These are phyloP conservation scores for Naganishia onofrii DNA, from an alignment of 768 basidiomycete genomes.

Conservation along the genomic window DNA sequence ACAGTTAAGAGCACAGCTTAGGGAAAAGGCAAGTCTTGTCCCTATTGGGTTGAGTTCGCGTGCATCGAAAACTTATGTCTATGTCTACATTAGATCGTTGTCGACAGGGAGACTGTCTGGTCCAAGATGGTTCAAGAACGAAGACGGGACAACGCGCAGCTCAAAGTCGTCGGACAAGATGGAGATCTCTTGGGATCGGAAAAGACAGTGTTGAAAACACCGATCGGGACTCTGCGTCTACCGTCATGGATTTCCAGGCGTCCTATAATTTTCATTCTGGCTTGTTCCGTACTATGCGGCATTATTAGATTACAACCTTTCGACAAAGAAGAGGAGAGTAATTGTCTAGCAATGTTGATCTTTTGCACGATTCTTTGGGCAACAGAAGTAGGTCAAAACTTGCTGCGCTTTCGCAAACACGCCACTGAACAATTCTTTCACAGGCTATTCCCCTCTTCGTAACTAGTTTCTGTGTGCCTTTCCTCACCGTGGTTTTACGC, in stretches of 20 bases:
- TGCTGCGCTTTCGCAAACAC: neutral
- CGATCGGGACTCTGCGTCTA: conserved; percentile 62
- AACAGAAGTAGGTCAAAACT: conserved; percentile 67
- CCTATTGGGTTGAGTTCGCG: neutral
- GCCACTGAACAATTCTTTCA: neutral
- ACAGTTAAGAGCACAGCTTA: conserved; percentile 79
- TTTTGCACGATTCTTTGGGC: conserved; percentile 96
- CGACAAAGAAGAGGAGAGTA: conserved; percentile 69
- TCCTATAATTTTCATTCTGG: conserved; percentile 61
- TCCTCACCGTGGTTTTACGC: conserved; percentile 78
- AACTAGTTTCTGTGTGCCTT: conserved; percentile 85
- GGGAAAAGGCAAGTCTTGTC: conserved; percentile 63
- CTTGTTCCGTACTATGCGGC: conserved; percentile 61
- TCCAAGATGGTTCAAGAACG: conserved; percentile 62
- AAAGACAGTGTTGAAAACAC: conserved; percentile 62
- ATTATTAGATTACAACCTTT: conserved; percentile 65
- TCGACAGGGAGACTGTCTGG: conserved; percentile 98
- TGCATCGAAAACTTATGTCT: conserved; percentile 32
- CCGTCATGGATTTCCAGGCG: conserved; percentile 61
- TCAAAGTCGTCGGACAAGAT: conserved; percentile 53
- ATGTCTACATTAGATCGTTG: conserved; percentile 62
- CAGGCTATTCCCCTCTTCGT: conserved; percentile 96
- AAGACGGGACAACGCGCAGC: conserved; percentile 58
- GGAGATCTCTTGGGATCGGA: conserved; percentile 51
- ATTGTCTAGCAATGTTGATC: conserved; percentile 81